phyloP scores from a whole-genome alignment of 805 yeast species.

The Zygosaccharomyces pseudorouxii region DNA sequence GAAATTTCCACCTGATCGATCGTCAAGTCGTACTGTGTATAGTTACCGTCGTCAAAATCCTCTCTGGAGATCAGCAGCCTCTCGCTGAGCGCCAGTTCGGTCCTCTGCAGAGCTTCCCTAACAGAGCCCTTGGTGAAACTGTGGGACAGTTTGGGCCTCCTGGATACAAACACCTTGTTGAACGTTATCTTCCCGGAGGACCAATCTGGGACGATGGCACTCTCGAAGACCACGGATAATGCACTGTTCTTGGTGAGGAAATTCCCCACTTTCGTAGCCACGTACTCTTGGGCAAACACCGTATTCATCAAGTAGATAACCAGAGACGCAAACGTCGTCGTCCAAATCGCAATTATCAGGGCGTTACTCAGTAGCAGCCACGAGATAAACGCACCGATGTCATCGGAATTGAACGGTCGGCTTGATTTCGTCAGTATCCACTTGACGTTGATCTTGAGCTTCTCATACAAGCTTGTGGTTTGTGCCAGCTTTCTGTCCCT shows the following conservation, averaged over 20 bases:
- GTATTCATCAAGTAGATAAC: conserved; percentile 67
- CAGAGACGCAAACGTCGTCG: conserved; percentile 87
- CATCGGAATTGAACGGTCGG: conserved; percentile 89
- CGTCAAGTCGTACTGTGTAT: conserved; percentile 90
- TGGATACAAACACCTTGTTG: conserved; percentile 77
- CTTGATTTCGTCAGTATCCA: conserved; percentile 74
- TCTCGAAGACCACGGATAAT: conserved; percentile 80
- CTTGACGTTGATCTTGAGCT: conserved; percentile 48
- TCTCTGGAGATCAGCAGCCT: conserved; percentile 34
- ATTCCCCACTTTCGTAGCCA: conserved; percentile 78
- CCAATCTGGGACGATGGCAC: conserved; percentile 94
- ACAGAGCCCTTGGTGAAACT: conserved; percentile 68
- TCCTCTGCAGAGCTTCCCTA: conserved; percentile 61
- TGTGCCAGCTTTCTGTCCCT: conserved; percentile 36
- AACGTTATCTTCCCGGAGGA: conserved; percentile 78
- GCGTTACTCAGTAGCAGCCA: conserved; percentile 91
- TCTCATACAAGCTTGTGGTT: conserved; percentile 39
- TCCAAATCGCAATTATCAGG: conserved; percentile 71
- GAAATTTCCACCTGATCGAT: conserved; percentile 81
- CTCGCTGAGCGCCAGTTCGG: conserved; percentile 36
- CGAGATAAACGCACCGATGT: conserved; percentile 81
- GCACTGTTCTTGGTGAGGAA: conserved; percentile 78
- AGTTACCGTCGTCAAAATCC: conserved; percentile 79
- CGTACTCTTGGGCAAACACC: conserved; percentile 58
- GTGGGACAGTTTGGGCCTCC: conserved; percentile 57